Evolutionary conservation across 2,329 filamentous ascomycete species (phyloP).

Genomic region (Calonectria pauciramosa): DNA sequence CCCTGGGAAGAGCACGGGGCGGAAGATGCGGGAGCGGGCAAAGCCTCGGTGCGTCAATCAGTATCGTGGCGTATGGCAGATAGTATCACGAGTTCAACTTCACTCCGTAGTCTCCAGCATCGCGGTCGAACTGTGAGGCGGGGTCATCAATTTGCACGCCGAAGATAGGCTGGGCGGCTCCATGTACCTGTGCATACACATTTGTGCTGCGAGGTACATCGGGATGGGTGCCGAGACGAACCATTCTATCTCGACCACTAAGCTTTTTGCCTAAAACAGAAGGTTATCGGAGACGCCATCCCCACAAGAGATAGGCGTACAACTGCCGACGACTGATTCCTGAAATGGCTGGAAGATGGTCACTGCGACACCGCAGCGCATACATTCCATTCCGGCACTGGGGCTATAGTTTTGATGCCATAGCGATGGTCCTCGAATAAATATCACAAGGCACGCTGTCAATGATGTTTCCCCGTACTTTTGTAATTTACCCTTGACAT

Average conservation of each 20-base stretch:
- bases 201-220: background rate
- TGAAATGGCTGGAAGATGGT: background rate
- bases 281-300: slow-evolving; percentile 15
- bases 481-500: background rate
- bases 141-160: background rate
- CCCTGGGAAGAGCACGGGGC: background rate
- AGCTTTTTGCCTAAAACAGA: slow-evolving; percentile 12
- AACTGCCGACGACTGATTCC: background rate
- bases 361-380: background rate
- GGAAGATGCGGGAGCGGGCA: background rate
- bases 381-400: background rate
- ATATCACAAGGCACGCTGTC: background rate
- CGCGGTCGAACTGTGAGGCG: background rate
- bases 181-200: background rate
- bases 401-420: background rate
- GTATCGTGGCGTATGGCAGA: background rate
- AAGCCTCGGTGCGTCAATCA: background rate
- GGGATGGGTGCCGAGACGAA: background rate
- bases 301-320: slow-evolving; percentile 4
- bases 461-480: background rate
- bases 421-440: background rate
- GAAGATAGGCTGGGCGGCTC: background rate
- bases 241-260: background rate
- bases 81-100: slow-evolving; percentile 1
- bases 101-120: background rate